Percentiles rank a stretch among this genome's conserved stretches.
These are phyloP conservation scores for Prunella vulgaris DNA, from an alignment of 257 asterid genomes.

Conservation along the genomic window DNA sequence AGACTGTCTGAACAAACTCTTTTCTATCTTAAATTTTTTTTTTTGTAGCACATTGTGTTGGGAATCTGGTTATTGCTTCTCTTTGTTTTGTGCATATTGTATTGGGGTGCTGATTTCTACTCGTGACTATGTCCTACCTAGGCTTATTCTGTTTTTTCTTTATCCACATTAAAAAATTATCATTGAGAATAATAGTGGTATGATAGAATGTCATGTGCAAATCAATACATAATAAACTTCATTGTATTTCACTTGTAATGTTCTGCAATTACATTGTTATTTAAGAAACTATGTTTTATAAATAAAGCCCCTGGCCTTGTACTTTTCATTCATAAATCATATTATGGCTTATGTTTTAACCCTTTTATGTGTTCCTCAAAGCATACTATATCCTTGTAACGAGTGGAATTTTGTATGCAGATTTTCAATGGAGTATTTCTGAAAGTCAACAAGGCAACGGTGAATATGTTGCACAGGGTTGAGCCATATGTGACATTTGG, in stretches of 20 bases:
- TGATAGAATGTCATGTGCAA: not conserved
- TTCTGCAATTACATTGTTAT: not conserved
- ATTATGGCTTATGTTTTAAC: not conserved
- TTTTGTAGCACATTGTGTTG: not conserved
- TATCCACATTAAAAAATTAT: not conserved
- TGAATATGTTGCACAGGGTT: slow-evolving; percentile 50
- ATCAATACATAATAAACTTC: not conserved
- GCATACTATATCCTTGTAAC: not conserved
- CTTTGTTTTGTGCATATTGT: not conserved
- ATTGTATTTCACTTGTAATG: not conserved
- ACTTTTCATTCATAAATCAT: not conserved
- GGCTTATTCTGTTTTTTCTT: not conserved
- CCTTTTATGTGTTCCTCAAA: not conserved
- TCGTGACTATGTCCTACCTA: not conserved
- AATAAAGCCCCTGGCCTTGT: not conserved
- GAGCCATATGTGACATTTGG: slow-evolving; percentile 53
- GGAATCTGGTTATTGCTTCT: not conserved
- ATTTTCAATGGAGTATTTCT: slow-evolving; percentile 51
- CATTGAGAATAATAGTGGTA: not conserved
- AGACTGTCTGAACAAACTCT: not conserved
- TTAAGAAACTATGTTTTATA: not conserved
- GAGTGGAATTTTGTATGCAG: slow-evolving; percentile 20
- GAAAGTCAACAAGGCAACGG: slow-evolving; percentile 54
- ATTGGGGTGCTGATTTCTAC: not conserved
- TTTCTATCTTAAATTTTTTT: not conserved